Evolutionary conservation across 208 protist species (phyloP).

Genomic region (Giardia muris): DNA sequence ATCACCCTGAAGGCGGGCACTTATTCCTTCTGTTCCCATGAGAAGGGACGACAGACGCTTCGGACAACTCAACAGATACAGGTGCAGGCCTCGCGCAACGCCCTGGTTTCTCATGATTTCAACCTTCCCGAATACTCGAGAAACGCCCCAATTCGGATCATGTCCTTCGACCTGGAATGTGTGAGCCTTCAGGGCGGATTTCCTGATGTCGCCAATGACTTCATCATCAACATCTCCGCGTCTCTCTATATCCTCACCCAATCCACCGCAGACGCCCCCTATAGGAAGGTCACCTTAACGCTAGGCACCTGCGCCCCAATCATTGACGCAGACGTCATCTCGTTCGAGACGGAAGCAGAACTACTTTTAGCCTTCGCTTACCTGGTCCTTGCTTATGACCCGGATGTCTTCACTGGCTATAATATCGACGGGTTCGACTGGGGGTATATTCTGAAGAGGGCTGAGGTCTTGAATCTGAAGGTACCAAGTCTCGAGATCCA

Average conservation of each 20-base stretch:
- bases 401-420: constrained; percentile 88
- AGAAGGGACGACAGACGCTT: neutral
- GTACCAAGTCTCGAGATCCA: neutral
- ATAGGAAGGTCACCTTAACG: neutral
- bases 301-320: constrained; percentile 17
- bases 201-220: neutral
- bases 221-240: neutral
- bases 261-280: neutral
- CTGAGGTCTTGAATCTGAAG: constrained; percentile 58
- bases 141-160: neutral
- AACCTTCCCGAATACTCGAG: neutral
- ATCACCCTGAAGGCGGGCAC: neutral
- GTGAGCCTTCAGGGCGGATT: neutral
- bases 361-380: constrained; percentile 53
- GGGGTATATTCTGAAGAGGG: constrained; percentile 86
- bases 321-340: constrained; percentile 56
- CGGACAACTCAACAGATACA: neutral
- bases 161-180: constrained; percentile 21
- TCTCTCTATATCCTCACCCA: neutral
- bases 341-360: constrained; percentile 70
- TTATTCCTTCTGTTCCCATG: neutral
- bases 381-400: constrained; percentile 60
- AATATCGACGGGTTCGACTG: constrained; percentile 99
- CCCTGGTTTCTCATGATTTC: neutral
- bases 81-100: neutral